phyloP scores from a whole-genome alignment of 345 rosid species.

The Laguncularia racemosa region DNA sequence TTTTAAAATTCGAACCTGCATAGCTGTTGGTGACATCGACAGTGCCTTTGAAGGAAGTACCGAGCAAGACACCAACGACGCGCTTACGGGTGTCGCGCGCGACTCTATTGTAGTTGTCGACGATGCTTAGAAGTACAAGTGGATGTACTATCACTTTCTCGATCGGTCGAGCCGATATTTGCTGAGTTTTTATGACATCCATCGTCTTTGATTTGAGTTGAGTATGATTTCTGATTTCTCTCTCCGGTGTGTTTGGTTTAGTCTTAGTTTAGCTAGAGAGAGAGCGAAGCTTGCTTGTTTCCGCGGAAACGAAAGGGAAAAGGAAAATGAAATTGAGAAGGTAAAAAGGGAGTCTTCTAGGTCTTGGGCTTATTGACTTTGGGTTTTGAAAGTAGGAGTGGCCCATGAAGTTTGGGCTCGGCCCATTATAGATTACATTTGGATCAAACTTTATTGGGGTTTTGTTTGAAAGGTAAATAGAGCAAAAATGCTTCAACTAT shows the following conservation, averaged over 20 bases:
- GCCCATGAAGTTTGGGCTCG: too few relatives aligned
- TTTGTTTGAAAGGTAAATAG: too few relatives aligned
- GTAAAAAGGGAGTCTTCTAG: too few relatives aligned
- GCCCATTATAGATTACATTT: too few relatives aligned
- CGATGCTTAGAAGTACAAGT: constrained; percentile 89
- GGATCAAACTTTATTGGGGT: too few relatives aligned
- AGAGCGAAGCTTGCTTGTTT: neutral
- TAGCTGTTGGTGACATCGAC: constrained; percentile 94
- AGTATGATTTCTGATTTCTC: too few relatives aligned
- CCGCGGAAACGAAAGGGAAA: too few relatives aligned
- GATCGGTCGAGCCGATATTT: constrained; percentile 63
- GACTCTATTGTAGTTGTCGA: constrained; percentile 90
- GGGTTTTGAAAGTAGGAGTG: too few relatives aligned
- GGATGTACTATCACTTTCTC: constrained; percentile 97
- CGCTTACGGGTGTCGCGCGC: constrained; percentile 90
- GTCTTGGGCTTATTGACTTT: too few relatives aligned
- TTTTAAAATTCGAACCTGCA: constrained; percentile 37
- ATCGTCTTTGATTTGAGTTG: constrained; percentile 14
- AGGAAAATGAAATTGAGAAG: too few relatives aligned
- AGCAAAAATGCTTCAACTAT: too few relatives aligned
- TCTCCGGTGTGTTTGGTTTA: neutral
- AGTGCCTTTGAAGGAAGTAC: constrained; percentile 64
- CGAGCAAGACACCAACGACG: constrained; percentile 75
- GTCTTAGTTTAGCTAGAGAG: too few relatives aligned
- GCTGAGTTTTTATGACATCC: constrained; percentile 96